Evolutionary conservation across 768 basidiomycete species (phyloP), one percentile per base, ranked within the genome.

Genomic region (Mycena vitilis): DNA sequence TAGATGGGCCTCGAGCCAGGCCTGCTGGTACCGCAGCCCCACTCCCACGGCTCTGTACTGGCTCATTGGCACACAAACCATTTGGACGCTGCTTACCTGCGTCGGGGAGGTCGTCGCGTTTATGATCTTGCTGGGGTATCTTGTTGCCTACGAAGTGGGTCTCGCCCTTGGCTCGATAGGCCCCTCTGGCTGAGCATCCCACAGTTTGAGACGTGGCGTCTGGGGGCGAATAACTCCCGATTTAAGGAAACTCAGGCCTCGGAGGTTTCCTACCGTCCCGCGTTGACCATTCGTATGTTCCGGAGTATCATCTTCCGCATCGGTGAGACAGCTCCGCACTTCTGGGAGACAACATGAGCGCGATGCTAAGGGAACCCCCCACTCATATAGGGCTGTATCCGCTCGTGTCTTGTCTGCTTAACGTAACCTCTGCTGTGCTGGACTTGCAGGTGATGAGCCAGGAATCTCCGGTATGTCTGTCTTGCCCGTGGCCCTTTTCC

Each of bases 21-120:
- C 16, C 40, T 57, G 56, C 42, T 57, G 56, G 56, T 57, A 57
- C 42, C 22, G 40, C 5, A 15, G 23, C 60, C 51, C 65, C 2
- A 30, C 52, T 74, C n/a, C 45, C 53, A 4, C 37, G 3, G 66
- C 60, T 25, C 11, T 76, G 16, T 63, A 64, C 6, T 78, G 77
- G 76, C 60, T 78, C 16, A 70, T 75, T 25, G 73, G 65, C 7
- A 77, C 76, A 15, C 74, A 74, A 48, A 75, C 75, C 2, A 66
- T 75, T 53, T 78, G 60, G 60, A 25, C 52, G 2, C 4, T 61
- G 7, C 22, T 61, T 11, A 20, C 23, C 12, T 36, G 36, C 12
- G 47, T 25, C 0, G 60, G 60, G 49, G 60, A 61, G 13, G 56
- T 57, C 23, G 13, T 11, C 23, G 56, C 56, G 10, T 57, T 57